These are phyloP conservation scores for Colletotrichum filicis DNA, from an alignment of 2,329 filamentous ascomycete genomes.

Conservation along the genomic window DNA sequence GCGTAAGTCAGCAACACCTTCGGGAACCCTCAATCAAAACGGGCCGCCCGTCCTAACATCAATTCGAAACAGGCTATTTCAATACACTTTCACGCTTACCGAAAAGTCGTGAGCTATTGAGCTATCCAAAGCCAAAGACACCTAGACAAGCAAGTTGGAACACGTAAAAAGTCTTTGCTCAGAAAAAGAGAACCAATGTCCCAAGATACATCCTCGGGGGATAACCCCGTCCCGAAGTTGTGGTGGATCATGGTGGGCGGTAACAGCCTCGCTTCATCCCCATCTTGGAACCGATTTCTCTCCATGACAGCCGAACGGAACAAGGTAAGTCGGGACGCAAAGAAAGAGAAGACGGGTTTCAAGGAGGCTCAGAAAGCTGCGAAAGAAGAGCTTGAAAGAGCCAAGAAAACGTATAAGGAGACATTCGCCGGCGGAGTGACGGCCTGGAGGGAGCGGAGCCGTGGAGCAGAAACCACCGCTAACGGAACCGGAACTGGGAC, in stretches of 20 bases:
- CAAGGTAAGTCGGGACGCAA: background rate
- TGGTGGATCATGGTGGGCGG: conserved; percentile 27
- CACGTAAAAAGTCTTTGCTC: background rate
- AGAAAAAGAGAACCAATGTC: background rate
- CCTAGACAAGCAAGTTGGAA: background rate
- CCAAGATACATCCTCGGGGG: background rate
- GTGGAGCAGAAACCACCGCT: background rate
- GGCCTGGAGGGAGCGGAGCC: conserved; percentile 14
- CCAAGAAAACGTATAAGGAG: conserved; percentile 12
- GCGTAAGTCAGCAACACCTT: background rate
- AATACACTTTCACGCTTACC: background rate
- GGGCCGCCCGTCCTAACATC: background rate
- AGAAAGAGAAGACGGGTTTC: conserved; percentile 5
- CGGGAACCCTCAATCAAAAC: background rate
- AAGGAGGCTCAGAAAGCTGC: background rate
- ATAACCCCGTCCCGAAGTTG: conserved; percentile 1
- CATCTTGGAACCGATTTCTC: conserved; percentile 18
- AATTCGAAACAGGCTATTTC: background rate
- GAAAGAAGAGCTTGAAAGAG: conserved; percentile 14
- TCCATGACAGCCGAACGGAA: conserved; percentile 1
- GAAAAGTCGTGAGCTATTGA: too few species aligned
- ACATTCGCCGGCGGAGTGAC: conserved; percentile 2
- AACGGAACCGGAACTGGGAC: background rate
- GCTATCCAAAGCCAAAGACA: background rate
- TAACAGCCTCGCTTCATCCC: conserved; percentile 10